These are phyloP conservation scores for Acacia acuminata DNA, from an alignment of 306 rosid genomes.

Conservation along the genomic window DNA sequence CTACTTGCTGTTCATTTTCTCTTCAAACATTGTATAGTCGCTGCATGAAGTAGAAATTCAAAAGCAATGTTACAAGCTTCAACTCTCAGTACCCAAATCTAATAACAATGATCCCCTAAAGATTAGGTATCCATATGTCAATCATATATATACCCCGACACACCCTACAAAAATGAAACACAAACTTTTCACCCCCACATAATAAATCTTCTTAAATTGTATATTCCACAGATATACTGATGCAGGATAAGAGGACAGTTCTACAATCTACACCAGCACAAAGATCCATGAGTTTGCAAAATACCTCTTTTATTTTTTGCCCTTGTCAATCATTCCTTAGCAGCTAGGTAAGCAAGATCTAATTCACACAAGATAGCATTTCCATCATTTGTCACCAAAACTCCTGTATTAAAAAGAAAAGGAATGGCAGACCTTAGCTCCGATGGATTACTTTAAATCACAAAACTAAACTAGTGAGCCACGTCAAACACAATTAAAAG, in stretches of 20 bases:
- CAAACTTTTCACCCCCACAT: background rate
- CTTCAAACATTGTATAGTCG: conserved; percentile 97
- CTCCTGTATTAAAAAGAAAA: conserved; percentile 51
- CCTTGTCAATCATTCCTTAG: conserved; percentile 77
- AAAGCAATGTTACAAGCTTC: background rate
- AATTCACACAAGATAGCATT: conserved; percentile 94
- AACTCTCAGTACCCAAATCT: background rate
- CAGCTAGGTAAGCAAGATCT: conserved; percentile 97
- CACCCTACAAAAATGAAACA: background rate
- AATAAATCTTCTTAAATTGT: too few relatives aligned
- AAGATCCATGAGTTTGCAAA: conserved; percentile 3
- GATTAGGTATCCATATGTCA: background rate
- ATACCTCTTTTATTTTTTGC: conserved; percentile 88
- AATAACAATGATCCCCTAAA: background rate
- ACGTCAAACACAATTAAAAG: background rate
- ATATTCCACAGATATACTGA: background rate
- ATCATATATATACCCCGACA: background rate
- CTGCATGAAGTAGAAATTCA: conserved; percentile 43
- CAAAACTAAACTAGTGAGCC: background rate
- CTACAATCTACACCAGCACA: background rate
- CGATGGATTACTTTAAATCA: background rate
- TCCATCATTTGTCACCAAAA: conserved; percentile 97
- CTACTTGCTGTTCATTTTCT: conserved; percentile 97
- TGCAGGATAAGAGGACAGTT: background rate
- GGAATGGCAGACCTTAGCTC: background rate